phyloP scores from a whole-genome alignment of 306 rosid genomes.

The Dryas octopetala region DNA sequence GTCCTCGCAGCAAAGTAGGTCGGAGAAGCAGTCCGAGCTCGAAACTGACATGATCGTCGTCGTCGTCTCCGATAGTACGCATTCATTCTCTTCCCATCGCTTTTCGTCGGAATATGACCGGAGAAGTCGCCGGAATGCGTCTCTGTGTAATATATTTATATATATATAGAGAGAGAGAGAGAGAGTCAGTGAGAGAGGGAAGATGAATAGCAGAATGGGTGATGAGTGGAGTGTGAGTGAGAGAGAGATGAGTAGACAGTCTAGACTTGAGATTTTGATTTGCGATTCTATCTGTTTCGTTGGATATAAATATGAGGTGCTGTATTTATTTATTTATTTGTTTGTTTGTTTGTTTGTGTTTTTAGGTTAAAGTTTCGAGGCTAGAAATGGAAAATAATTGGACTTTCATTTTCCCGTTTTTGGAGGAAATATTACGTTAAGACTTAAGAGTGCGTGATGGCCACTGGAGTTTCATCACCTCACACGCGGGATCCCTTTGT shows the following conservation, averaged over 20 bases:
- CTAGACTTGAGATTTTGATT: conserved; percentile 23
- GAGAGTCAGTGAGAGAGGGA: not conserved
- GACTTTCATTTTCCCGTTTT: conserved; percentile 20
- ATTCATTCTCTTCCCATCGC: conserved; percentile 64
- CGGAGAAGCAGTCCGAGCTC: conserved; percentile 58
- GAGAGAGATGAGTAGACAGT: not conserved
- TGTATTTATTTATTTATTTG: not conserved
- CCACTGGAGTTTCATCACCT: not conserved
- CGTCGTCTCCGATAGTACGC: not conserved
- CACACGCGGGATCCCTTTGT: not conserved
- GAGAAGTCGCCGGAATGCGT: conserved; percentile 31
- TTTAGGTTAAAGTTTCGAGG: not conserved
- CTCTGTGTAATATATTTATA: not conserved
- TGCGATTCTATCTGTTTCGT: conserved; percentile 33
- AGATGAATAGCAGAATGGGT: not conserved
- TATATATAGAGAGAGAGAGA: conserved; percentile 11
- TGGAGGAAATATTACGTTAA: conserved; percentile 13
- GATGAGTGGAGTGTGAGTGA: conserved; percentile 15
- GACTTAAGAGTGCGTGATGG: conserved; percentile 9
- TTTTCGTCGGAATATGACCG: conserved; percentile 21
- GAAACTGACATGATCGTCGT: conserved; percentile 67
- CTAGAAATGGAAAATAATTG: not conserved
- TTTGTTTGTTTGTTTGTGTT: not conserved
- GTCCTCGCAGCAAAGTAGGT: conserved; percentile 76
- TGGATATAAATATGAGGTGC: conserved; percentile 57